These are phyloP conservation scores for Monsonia emarginata DNA, from an alignment of 441 rosid species.

Conservation along the genomic window DNA sequence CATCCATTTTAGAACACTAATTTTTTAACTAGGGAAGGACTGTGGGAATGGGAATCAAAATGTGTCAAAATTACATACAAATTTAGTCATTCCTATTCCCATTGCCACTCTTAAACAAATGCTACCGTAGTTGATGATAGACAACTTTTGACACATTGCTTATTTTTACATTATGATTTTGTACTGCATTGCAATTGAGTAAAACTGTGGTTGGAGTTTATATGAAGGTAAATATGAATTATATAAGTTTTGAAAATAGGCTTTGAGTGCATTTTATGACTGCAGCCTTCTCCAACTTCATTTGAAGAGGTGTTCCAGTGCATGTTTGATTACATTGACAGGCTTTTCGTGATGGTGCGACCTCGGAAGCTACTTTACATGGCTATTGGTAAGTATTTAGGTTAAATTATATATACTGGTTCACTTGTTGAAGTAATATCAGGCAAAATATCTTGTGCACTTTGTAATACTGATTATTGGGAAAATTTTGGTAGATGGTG, in stretches of 20 bases:
- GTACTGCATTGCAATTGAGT: background rate
- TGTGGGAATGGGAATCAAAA: too few species aligned
- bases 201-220: background rate
- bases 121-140: too few species aligned
- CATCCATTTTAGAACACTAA: too few species aligned
- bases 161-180: background rate
- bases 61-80: too few species aligned
- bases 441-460: conserved; percentile 1
- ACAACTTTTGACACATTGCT: background rate
- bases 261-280: background rate
- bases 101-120: too few species aligned
- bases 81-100: too few species aligned
- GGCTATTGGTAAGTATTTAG: conserved; percentile 63
- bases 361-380: conserved; percentile 70
- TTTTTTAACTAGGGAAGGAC: too few species aligned
- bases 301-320: conserved; percentile 72
- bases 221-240: background rate
- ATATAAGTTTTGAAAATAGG: background rate
- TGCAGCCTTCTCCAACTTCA: conserved; percentile 78
- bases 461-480: conserved; percentile 18
- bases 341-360: conserved; percentile 78
- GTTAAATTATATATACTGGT: background rate
- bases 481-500: conserved; percentile 58
- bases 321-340: conserved; percentile 82
- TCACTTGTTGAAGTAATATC: background rate